These are phyloP conservation scores for Cardiosporidium cionae DNA, from an alignment of 169 alveolate genomes.

Conservation along the genomic window DNA sequence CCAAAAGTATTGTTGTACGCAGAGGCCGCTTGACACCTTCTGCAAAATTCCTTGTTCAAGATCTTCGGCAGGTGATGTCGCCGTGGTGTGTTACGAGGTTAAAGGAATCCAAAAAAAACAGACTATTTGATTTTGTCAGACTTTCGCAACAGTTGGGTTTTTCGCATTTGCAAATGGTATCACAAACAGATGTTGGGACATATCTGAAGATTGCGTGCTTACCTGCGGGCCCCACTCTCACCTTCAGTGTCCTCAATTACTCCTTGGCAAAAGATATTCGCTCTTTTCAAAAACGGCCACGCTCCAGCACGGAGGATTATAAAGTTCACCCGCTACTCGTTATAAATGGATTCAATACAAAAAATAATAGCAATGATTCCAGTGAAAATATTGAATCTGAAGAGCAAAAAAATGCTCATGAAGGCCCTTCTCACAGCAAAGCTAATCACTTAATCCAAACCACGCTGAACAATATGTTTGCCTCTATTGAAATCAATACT, in stretches of 20 bases:
- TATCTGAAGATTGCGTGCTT: conserved; percentile 34
- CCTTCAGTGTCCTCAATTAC: conserved; percentile 27
- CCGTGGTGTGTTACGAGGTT: conserved; percentile 38
- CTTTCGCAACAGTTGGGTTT: conserved; percentile 40
- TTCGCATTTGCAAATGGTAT: conserved; percentile 35
- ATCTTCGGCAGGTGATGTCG: conserved; percentile 40
- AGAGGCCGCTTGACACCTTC: conserved; percentile 27
- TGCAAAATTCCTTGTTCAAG: conserved; percentile 33
- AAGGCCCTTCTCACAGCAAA: too few relatives aligned
- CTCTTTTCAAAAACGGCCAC: conserved; percentile 30
- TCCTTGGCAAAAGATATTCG: conserved; percentile 34
- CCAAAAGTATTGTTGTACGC: conserved; percentile 39
- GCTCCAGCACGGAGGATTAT: conserved; percentile 29
- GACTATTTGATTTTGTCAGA: conserved; percentile 33
- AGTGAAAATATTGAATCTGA: too few relatives aligned
- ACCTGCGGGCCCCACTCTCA: conserved; percentile 47
- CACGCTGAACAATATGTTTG: too few relatives aligned
- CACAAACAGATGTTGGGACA: conserved; percentile 38
- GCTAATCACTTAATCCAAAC: too few relatives aligned
- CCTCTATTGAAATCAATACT: too few relatives aligned
- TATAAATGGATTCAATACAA: conserved; percentile 32
- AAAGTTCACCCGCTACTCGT: conserved; percentile 30
- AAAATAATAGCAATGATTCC: too few relatives aligned
- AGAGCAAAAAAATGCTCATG: too few relatives aligned
- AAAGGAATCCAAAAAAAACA: conserved; percentile 29